phyloP scores from a whole-genome alignment of 345 rosid genomes.

The Ailanthus altissimus region DNA sequence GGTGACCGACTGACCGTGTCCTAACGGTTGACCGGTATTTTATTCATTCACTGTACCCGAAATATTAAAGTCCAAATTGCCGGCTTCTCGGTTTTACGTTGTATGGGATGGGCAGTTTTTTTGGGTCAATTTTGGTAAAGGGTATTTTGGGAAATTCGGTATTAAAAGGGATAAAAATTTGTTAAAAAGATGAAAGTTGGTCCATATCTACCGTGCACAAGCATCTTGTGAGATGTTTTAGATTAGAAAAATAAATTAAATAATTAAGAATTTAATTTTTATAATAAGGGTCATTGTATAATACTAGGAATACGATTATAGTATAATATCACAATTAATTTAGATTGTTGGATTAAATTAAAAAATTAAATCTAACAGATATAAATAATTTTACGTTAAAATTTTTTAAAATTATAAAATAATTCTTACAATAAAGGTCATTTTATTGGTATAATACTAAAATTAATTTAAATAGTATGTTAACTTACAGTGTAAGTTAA shows the following conservation, averaged over 20 bases:
- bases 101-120: not conserved
- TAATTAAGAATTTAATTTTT: slow-evolving; percentile 5
- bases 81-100: slow-evolving; percentile 42
- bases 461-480: too few relatives aligned
- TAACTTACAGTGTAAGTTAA: too few relatives aligned
- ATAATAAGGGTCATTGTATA: too few relatives aligned
- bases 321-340: too few relatives aligned
- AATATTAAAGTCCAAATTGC: slow-evolving; percentile 38
- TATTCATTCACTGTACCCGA: slow-evolving; percentile 19
- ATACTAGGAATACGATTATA: too few relatives aligned
- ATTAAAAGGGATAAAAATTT: not conserved
- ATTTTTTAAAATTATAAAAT: too few relatives aligned
- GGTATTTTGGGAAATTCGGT: slow-evolving; percentile 5
- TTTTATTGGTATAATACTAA: too few relatives aligned
- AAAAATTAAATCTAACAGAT: too few relatives aligned
- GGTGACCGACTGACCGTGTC: not conserved
- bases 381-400: too few relatives aligned
- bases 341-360: too few relatives aligned
- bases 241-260: not conserved
- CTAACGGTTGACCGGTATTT: slow-evolving; percentile 53
- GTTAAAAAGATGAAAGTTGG: slow-evolving; percentile 7
- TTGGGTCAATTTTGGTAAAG: slow-evolving; percentile 27
- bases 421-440: too few relatives aligned
- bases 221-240: slow-evolving; percentile 30
- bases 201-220: slow-evolving; percentile 20